Percentiles rank a stretch among this genome's conserved stretches.
These are phyloP conservation scores for Cryphonectria japonica DNA, from an alignment of 2,329 filamentous ascomycete genomes.

Conservation along the genomic window DNA sequence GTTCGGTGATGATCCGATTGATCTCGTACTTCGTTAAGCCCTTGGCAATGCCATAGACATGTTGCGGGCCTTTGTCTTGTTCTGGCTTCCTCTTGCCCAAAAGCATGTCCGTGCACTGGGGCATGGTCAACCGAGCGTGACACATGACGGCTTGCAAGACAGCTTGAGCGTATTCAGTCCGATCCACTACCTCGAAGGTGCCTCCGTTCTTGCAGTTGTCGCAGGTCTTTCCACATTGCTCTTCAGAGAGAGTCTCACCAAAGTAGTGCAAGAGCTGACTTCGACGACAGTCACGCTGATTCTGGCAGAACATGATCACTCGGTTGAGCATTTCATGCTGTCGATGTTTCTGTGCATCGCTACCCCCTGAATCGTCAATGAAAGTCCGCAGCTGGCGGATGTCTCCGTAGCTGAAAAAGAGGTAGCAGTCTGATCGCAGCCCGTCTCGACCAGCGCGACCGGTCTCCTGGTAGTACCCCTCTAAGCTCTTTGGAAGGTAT, in stretches of 20 bases:
- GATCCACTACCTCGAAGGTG: slow-evolving; percentile 74
- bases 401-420: slow-evolving; percentile 86
- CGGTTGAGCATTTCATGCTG: slow-evolving; percentile 84
- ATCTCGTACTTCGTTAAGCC: slow-evolving; percentile 74
- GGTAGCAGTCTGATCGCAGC: slow-evolving; percentile 81
- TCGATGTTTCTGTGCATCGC: slow-evolving; percentile 76
- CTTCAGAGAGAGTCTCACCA: slow-evolving; percentile 76
- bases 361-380: slow-evolving; percentile 82
- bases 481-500: slow-evolving; percentile 88
- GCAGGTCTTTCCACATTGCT: slow-evolving; percentile 74
- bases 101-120: slow-evolving; percentile 84
- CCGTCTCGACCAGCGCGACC: slow-evolving; percentile 93
- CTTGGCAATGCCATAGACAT: slow-evolving; percentile 69
- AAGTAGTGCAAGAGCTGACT: slow-evolving; percentile 93
- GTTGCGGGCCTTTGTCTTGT: slow-evolving; percentile 52
- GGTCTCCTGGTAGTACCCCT: slow-evolving; percentile 98
- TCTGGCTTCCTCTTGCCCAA: slow-evolving; percentile 69
- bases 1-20: slow-evolving; percentile 79
- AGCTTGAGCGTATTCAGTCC: slow-evolving; percentile 73
- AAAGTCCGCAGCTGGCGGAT: slow-evolving; percentile 74
- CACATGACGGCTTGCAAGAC: slow-evolving; percentile 71
- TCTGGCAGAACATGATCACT: slow-evolving; percentile 88
- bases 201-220: slow-evolving; percentile 85
- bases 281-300: slow-evolving; percentile 82
- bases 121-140: slow-evolving; percentile 67